Conservation (phyloP, 352 stramenopile genomes). For the Globisporangium irregulare region DNA sequence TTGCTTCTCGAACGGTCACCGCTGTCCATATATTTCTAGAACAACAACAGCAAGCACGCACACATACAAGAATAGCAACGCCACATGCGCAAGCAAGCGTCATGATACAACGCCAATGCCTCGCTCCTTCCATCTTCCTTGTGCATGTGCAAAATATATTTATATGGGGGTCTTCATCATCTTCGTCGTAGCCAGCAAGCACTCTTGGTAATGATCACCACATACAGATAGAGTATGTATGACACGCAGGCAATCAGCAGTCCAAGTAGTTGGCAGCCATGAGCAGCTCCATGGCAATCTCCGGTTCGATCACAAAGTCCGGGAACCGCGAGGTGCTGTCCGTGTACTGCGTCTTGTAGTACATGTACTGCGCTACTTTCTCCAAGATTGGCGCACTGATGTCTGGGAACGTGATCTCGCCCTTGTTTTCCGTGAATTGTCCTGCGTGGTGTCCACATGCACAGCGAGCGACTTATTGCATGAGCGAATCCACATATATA, state of each 20-base stretch:
- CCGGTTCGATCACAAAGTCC: conserved; percentile 98
- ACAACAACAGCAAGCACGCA: neutral
- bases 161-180: neutral
- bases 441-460: conserved; percentile 29
- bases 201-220: neutral
- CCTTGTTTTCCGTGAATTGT: conserved; percentile 91
- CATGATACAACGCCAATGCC: neutral
- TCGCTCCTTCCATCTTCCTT: neutral
- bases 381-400: conserved; percentile 97
- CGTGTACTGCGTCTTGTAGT: conserved; percentile 97
- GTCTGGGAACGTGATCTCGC: conserved; percentile 96
- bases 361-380: conserved; percentile 97
- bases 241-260: conserved; percentile 44
- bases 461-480: neutral
- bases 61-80: conserved; percentile 3
- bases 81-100: neutral
- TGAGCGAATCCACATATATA: neutral
- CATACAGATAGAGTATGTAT: neutral
- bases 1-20: conserved; percentile 9
- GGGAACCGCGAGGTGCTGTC: conserved; percentile 94
- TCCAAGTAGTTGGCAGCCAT: conserved; percentile 98
- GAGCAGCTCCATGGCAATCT: conserved; percentile 96
- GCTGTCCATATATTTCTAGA: conserved; percentile 5
- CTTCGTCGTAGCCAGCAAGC: neutral
- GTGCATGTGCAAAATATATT: neutral